phyloP scores from a whole-genome alignment of 257 asterid genomes.

The Nicotiana undulata region DNA sequence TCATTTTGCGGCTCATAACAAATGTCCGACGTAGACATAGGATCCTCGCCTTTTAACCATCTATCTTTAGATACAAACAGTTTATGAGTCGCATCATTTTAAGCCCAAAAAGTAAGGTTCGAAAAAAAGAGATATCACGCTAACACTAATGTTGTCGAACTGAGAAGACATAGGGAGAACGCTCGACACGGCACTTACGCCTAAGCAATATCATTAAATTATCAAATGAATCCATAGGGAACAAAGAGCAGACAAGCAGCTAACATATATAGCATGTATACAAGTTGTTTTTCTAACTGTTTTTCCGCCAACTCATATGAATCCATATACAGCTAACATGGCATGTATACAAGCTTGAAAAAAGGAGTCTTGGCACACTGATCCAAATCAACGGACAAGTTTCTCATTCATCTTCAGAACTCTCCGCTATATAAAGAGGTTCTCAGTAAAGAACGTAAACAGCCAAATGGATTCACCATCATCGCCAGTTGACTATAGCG shows the following conservation, averaged over 20 bases:
- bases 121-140: too few relatives aligned
- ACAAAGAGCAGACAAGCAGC: neutral
- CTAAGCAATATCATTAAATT: neutral
- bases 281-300: neutral
- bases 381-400: constrained; percentile 28
- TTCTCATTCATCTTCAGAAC: constrained; percentile 43
- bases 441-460: constrained; percentile 18
- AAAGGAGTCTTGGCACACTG: constrained; percentile 29
- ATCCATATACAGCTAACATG: too few relatives aligned
- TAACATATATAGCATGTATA: neutral
- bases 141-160: too few relatives aligned
- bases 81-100: too few relatives aligned
- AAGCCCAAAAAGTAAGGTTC: too few relatives aligned
- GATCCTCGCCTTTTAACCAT: too few relatives aligned
- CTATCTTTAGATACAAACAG: too few relatives aligned
- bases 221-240: neutral
- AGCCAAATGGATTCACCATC: constrained; percentile 42
- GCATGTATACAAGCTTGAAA: constrained; percentile 12
- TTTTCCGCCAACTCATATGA: neutral
- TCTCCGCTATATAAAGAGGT: constrained; percentile 38
- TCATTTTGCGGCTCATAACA: too few relatives aligned
- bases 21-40: too few relatives aligned
- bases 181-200: neutral
- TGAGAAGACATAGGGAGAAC: too few relatives aligned
- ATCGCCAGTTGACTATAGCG: constrained; percentile 32